phyloP scores from a whole-genome alignment of 2,329 filamentous ascomycete species.

The Magnaporthiopsis poae region DNA sequence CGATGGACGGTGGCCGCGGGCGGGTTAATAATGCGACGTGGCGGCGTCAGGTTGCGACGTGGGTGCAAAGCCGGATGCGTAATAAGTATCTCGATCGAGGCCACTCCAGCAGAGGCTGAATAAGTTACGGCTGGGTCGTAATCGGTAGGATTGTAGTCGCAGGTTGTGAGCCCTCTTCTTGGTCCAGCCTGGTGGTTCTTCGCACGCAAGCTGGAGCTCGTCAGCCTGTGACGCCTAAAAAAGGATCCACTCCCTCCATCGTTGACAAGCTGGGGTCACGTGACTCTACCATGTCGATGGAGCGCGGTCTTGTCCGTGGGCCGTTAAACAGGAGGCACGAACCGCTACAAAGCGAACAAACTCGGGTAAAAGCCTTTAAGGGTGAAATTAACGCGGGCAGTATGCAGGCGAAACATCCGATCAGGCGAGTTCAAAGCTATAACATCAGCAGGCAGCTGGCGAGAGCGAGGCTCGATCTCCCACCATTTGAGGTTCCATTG shows the following conservation, averaged over 20 bases:
- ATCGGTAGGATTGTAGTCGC: not conserved
- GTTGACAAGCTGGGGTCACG: not conserved
- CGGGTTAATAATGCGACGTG: not conserved
- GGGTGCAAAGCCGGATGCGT: not conserved
- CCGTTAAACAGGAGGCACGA: not conserved
- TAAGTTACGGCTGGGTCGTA: not conserved
- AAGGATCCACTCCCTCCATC: not conserved
- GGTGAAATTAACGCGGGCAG: no score
- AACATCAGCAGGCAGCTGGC: no score
- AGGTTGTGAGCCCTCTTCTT: not conserved
- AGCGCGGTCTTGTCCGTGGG: not conserved
- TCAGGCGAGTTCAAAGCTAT: not conserved
- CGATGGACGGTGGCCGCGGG: no score
- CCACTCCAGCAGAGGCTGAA: not conserved
- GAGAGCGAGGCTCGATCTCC: not conserved
- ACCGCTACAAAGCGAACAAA: not conserved
- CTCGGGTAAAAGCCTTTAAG: no score
- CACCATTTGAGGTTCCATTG: not conserved
- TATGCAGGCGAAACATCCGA: not conserved
- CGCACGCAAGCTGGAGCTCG: not conserved
- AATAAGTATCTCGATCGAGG: not conserved
- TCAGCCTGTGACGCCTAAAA: not conserved
- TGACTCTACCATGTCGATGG: not conserved
- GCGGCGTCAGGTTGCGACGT: not conserved
- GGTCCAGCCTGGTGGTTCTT: not conserved